Evolutionary conservation across 2,329 filamentous ascomycete species (phyloP), one percentile per base, ranked within the genome.

Genomic region (Hymenoscyphus albidus): DNA sequence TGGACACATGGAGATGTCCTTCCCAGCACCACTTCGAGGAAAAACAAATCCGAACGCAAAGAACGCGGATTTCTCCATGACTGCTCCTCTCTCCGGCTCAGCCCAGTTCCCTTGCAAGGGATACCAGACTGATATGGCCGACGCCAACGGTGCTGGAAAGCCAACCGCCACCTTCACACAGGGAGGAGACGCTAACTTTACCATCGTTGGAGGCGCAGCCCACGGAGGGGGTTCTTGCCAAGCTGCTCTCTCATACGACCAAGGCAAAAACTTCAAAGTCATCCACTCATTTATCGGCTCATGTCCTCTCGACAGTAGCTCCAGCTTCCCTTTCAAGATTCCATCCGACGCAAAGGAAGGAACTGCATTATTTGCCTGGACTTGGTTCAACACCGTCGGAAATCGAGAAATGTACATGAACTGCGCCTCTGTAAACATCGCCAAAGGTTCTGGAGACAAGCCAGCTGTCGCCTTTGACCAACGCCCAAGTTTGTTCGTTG

Each of bases 381-480:
- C 81, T 4, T 85, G 83, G 82, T 85, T 84, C 73, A 86, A 86
- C 73, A 78, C 80, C 63, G 71, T 83, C 32, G 85, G 85, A 2
- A 88, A 88, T 70, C 80, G 85, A 18, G 86, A 88, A 70, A 86
- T 87, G 79, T 89, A 89, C 77, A 87, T 87, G 84, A 86, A 88
- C 72, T 89, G 86, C 68, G 86, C 85, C 0, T 79, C 80, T 9
- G 81, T 88, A 40, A 80, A 80, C 32, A 83, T 88, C 61, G 70
- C 68, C 7, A 66, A 67, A 18, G 71, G 69, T 1, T 40, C 65
- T 27, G 64, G 66, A 16, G 51, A 58, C 32, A 63, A 69, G 16
- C 67, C 70, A n/a, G 62, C 67, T 14, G 67, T 71, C 58, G 65
- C 74, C 27, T 82, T 87, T 70, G 73, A 76, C 38, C 67, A 70